Conservation (phyloP, 1,284 basidiomycete species). For the Trametes pubescens region DNA sequence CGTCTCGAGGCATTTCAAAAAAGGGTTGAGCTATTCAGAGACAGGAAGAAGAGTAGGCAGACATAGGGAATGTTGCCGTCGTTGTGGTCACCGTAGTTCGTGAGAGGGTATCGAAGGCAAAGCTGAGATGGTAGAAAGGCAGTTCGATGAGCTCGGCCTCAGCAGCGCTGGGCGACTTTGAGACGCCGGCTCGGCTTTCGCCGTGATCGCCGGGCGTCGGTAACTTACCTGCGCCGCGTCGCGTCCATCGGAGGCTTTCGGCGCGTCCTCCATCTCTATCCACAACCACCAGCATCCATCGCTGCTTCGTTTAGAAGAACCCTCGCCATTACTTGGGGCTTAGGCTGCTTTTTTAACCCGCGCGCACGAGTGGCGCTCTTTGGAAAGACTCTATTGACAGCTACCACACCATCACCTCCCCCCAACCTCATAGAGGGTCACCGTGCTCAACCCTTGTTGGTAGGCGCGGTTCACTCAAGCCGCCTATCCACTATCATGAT, state of each 20-base stretch:
- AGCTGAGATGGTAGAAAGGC: neutral
- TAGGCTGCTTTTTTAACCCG: no score
- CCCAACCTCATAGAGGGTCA: no score
- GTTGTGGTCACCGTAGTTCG: conserved; percentile 6
- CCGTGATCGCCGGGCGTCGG: conserved; percentile 10
- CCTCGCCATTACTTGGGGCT: no score
- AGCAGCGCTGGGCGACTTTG: neutral
- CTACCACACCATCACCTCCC: no score
- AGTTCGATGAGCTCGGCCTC: neutral
- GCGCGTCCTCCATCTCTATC: neutral
- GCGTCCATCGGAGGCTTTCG: neutral
- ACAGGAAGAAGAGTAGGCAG: neutral
- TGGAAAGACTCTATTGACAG: no score
- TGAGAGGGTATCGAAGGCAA: neutral
- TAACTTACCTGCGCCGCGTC: neutral
- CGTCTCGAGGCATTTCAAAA: conserved; percentile 21
- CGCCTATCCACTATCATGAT: neutral
- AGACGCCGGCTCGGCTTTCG: conserved; percentile 10
- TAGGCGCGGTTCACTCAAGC: neutral
- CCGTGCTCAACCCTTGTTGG: neutral
- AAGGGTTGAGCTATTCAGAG: neutral
- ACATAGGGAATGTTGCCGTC: conserved; percentile 1
- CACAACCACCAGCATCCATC: neutral
- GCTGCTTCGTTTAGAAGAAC: no score
- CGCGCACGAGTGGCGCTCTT: no score